Evolutionary conservation across 2,329 filamentous ascomycete species (phyloP).

Genomic region (Colletotrichum camelliae): DNA sequence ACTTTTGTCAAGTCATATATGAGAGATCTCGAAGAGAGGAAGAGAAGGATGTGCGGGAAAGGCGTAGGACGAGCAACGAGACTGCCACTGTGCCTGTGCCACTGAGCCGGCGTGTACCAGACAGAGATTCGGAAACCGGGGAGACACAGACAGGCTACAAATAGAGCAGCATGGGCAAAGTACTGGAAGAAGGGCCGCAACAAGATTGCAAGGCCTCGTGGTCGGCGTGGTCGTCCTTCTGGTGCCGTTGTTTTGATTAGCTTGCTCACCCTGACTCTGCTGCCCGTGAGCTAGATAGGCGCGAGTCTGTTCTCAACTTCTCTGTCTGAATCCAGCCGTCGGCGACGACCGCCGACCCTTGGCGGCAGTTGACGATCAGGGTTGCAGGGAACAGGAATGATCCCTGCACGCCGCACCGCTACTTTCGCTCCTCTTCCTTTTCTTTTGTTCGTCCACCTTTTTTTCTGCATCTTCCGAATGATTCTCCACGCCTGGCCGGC

Average conservation of each 20-base stretch:
- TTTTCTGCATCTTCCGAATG: constrained; percentile 5
- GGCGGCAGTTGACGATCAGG: constrained; percentile 24
- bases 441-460: constrained; percentile 14
- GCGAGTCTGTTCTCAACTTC: constrained; percentile 18
- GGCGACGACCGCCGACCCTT: constrained; percentile 20
- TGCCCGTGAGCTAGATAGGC: constrained; percentile 2
- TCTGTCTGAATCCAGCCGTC: constrained; percentile 1
- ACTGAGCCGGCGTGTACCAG: not conserved
- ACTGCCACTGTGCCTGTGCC: not conserved
- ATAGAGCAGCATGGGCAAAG: not conserved
- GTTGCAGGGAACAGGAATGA: constrained; percentile 20
- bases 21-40: not conserved
- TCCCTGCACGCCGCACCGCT: constrained; percentile 19
- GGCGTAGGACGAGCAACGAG: not conserved
- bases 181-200: not conserved
- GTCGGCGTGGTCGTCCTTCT: not conserved
- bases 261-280: constrained; percentile 4
- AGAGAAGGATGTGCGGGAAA: not conserved
- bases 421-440: constrained; percentile 8
- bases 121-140: not conserved
- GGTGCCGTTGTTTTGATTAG: constrained; percentile 19
- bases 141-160: not conserved
- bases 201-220: constrained; percentile 11
- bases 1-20: constrained; percentile 22
- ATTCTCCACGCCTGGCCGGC: constrained; percentile 14